Percentiles rank a stretch among this genome's conserved stretches.
These are phyloP conservation scores for Adansonia rubrostipa DNA, from an alignment of 441 rosid species.

Conservation along the genomic window DNA sequence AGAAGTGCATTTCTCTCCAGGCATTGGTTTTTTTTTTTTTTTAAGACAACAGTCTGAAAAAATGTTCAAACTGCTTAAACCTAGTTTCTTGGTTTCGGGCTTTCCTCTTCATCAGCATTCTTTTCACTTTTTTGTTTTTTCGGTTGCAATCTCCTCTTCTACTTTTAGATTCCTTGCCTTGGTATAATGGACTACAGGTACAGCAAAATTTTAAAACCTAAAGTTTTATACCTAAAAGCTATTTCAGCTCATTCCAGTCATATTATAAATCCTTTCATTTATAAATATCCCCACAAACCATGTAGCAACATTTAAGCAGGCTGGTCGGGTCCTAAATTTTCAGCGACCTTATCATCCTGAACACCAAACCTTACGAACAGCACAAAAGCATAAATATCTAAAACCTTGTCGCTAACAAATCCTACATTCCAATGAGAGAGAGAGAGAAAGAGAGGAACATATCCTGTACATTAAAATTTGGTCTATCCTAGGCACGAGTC, in stretches of 20 bases:
- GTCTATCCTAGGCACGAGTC: background rate
- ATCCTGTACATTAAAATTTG: background rate
- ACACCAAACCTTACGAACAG: background rate
- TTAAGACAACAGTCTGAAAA: background rate
- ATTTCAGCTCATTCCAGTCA: background rate
- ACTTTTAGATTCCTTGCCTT: background rate
- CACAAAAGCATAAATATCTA: background rate
- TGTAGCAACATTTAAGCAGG: background rate
- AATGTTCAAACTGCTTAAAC: background rate
- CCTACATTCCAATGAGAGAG: background rate
- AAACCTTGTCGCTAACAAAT: background rate
- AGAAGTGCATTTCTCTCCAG: background rate
- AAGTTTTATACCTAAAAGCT: constrained; percentile 13
- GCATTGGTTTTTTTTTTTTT: background rate
- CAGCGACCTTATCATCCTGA: background rate
- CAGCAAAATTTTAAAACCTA: background rate
- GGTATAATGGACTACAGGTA: background rate
- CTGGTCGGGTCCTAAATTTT: background rate
- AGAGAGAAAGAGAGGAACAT: background rate
- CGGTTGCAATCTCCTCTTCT: background rate
- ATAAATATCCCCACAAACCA: background rate
- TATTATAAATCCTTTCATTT: background rate
- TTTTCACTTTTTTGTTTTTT: background rate
- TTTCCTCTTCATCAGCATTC: background rate
- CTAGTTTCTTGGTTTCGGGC: constrained; percentile 4